Evolutionary conservation across 345 rosid genomes (phyloP), one percentile per base, ranked within the genome.

Genomic region (Corchorus olitorius): DNA sequence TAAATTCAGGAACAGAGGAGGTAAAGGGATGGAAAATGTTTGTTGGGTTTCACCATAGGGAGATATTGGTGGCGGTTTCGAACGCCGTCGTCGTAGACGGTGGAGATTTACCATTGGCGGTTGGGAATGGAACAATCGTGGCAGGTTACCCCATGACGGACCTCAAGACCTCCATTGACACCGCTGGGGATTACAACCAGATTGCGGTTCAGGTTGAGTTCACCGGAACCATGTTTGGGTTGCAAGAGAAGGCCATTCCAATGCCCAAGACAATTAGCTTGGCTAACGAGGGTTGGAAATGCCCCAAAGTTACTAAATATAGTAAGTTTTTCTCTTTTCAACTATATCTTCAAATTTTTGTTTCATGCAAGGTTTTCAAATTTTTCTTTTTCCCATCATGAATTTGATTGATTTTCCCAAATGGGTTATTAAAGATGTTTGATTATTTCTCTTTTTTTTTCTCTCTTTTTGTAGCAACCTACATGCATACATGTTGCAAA

Each of bases 151-250:
- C 90, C 1, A 75, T 68, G 79, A 54, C 81, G 9, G 94, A 93
- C 60, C 85, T 96, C 76, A 88, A 89, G 81, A 93, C 98, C 0
- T 74, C 99, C 0, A 84, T 91, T 33, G 95, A 91, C 13, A 96
- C 99, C 0, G 99, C 99, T 0, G 97, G 93, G 35, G 98, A 96
- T 80, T 82, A 75, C 65, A 69, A 72, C 46, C 97, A 92, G 87
- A 96, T 96, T 61, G 75, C 89, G 3, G 84, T 82, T 0, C 79
- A 84, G 80, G 81, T 93, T 20, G 86, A 88, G 62, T 80, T 96
- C 27, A 80, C 77, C 0, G 99, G 99, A 5, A 90, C 98, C 0
- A 86, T 85, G 85, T 96, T 93, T 6, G 99, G 99, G 7, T 75
- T 92, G 27, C 81, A 81, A 59, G 83, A 84, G 8, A 79, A 89